Base-by-base conservation (phyloP, 208 protist species). In the Acanthamoeba lenticulata region DNA sequence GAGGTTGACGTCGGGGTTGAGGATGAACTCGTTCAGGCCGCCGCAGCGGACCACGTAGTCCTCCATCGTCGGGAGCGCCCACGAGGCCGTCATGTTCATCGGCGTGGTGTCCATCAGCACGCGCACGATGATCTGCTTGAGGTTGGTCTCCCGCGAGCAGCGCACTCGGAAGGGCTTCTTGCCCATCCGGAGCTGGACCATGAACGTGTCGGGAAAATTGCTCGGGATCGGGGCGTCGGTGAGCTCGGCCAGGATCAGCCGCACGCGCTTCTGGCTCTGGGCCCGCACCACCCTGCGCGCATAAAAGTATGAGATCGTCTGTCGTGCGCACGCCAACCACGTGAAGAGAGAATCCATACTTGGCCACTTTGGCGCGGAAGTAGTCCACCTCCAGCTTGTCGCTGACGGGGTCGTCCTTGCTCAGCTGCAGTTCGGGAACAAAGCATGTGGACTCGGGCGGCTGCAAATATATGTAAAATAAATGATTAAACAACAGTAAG, bases 161-260 rank as follows among this genome's bases (percentile, higher is more conserved):
- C 36, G 69, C 34, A 79, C 40, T n/a, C 69, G 69, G 36, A 38
- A 47, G 36, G 69, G 34, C 4, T 79, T 40, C 40, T 79, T 79
- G 32, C 40, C 40, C 32, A 47, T 40, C 34, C 69, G 40, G 24
- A 79, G 44, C 69, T 44, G 69, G 19, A 79, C 69, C 34, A 79
- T n/a, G 69, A 79, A 79, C 19, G 34, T n/a, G 36, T 29, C 21
- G 27, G 69, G 69, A 17, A 79, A 79, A 6, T 79, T 79, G 69
- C 17, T 45, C 24, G 69, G 69, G 17, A 79, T 36, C 17, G 69
- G 69, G 11, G 69, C 69, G 69, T 79, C 24, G 19, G 69, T 79
- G 69, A 79, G 69, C 69, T 79, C 69, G 36, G 69, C 69, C 69
- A 79, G 17, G 40, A 79, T 79, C 19, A 79, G 36, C 6, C 69